Evolutionary conservation across 2,329 filamentous ascomycete species (phyloP).

Genomic region (Coniochaeta sp.): DNA sequence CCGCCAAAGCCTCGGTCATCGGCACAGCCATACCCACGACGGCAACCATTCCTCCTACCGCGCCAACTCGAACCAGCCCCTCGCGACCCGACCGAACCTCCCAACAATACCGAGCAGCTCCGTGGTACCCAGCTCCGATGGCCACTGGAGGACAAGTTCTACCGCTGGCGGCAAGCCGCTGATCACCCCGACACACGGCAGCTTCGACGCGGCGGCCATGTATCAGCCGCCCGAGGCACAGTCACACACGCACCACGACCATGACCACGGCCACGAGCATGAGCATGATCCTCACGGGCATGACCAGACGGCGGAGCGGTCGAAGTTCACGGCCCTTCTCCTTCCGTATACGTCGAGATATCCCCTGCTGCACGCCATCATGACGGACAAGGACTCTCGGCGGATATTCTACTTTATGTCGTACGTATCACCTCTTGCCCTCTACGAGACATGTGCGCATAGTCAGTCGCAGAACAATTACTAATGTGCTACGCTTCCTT

Average conservation of each 20-base stretch:
- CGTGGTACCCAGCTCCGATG: slow-evolving; percentile 17
- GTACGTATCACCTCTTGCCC: slow-evolving; percentile 43
- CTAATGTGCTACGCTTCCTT: background rate
- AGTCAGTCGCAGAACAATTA: background rate
- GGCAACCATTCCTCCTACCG: slow-evolving; percentile 21
- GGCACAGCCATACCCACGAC: slow-evolving; percentile 20
- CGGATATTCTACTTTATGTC: slow-evolving; percentile 96
- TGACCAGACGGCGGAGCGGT: slow-evolving; percentile 42
- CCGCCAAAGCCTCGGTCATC: slow-evolving; percentile 23
- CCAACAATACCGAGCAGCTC: slow-evolving; percentile 15
- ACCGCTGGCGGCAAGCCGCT: slow-evolving; percentile 33
- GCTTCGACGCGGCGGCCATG: slow-evolving; percentile 17
- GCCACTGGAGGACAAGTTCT: slow-evolving; percentile 32
- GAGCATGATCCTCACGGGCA: slow-evolving; percentile 27
- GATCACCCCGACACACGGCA: slow-evolving; percentile 20
- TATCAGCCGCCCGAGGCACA: slow-evolving; percentile 18
- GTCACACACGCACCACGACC: slow-evolving; percentile 1
- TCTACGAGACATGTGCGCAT: too few relatives aligned
- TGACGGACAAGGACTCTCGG: slow-evolving; percentile 86
- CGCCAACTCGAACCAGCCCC: slow-evolving; percentile 24
- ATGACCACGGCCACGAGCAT: slow-evolving; percentile 19
- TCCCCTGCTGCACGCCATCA: slow-evolving; percentile 76
- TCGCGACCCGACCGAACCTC: slow-evolving; percentile 25
- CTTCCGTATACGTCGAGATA: slow-evolving; percentile 63
- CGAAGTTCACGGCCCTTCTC: slow-evolving; percentile 64